Conservation (phyloP, 805 yeast genomes). For the Cyberlindnera americana region DNA sequence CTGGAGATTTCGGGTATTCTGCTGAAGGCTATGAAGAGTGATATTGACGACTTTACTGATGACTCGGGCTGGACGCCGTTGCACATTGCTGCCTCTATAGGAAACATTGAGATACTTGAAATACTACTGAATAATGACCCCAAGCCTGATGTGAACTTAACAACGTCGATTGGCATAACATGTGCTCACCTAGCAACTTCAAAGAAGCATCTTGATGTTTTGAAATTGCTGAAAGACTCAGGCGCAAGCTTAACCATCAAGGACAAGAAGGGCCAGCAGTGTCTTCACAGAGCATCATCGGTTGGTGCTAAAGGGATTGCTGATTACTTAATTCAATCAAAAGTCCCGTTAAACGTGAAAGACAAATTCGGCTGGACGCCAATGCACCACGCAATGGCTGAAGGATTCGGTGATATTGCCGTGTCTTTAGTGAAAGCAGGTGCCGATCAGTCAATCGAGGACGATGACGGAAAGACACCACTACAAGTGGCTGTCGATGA, state of each 20-base stretch:
- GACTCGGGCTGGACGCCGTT: conserved; percentile 86
- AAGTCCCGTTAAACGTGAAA: conserved; percentile 62
- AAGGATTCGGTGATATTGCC: conserved; percentile 81
- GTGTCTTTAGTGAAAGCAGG: conserved; percentile 57
- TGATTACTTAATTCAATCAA: conserved; percentile 46
- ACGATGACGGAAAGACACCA: conserved; percentile 52
- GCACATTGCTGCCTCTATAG: conserved; percentile 79
- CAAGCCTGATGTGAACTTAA: conserved; percentile 54
- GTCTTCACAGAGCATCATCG: conserved; percentile 82
- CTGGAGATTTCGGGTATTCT: conserved; percentile 47
- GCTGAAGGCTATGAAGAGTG: conserved; percentile 42
- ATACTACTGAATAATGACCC: conserved; percentile 49
- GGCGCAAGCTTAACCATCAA: conserved; percentile 61
- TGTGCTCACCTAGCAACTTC: conserved; percentile 74
- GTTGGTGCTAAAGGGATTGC: conserved; percentile 62
- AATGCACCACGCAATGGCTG: conserved; percentile 85
- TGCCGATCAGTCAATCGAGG: conserved; percentile 52
- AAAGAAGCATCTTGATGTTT: conserved; percentile 56
- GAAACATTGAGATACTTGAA: conserved; percentile 51
- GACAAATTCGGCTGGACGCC: conserved; percentile 83
- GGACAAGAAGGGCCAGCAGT: conserved; percentile 62
- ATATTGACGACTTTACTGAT: conserved; percentile 67
- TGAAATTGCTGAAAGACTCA: conserved; percentile 45
- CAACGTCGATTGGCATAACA: conserved; percentile 69
- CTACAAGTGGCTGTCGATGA: conserved; percentile 53